A percentile compares a stretch with the other conserved stretches of the same genome.
Conservation (phyloP, 129 eudicot species). For the Heracleum sosnowskyi region DNA sequence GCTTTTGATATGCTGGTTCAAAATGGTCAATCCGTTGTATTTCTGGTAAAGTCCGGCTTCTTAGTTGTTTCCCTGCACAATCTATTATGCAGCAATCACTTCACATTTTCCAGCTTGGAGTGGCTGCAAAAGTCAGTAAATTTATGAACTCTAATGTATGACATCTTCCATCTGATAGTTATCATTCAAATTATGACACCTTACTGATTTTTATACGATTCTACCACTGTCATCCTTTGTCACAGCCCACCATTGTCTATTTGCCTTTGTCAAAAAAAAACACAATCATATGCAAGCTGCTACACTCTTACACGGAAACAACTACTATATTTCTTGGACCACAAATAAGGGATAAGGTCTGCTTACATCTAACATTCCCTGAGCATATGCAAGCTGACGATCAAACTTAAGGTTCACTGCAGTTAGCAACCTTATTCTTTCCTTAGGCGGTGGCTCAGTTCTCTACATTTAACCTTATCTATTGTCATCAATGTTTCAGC, state of each 20-base stretch:
- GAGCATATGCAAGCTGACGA: background rate
- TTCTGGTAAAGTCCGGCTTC: background rate
- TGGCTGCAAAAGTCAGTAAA: background rate
- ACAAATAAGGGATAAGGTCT: background rate
- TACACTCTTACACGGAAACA: background rate
- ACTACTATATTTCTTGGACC: background rate
- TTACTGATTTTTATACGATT: background rate
- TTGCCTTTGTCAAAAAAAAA: background rate
- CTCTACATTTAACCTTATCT: background rate
- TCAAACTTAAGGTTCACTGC: background rate
- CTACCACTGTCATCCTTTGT: background rate
- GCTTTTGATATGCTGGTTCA: background rate
- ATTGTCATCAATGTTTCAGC: background rate
- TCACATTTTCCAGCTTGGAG: background rate
- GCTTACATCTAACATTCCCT: background rate
- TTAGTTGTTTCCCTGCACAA: background rate
- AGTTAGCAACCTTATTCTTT: background rate
- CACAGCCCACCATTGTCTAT: background rate
- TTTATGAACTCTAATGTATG: background rate
- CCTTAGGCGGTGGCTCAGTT: slow-evolving; percentile 1
- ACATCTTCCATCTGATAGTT: background rate
- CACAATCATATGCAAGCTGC: background rate
- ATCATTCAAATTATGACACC: background rate
- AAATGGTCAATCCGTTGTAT: background rate
- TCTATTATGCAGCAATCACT: background rate